Conservation (phyloP, 176 grass and related monocot species). For the Thalia dealbata region DNA sequence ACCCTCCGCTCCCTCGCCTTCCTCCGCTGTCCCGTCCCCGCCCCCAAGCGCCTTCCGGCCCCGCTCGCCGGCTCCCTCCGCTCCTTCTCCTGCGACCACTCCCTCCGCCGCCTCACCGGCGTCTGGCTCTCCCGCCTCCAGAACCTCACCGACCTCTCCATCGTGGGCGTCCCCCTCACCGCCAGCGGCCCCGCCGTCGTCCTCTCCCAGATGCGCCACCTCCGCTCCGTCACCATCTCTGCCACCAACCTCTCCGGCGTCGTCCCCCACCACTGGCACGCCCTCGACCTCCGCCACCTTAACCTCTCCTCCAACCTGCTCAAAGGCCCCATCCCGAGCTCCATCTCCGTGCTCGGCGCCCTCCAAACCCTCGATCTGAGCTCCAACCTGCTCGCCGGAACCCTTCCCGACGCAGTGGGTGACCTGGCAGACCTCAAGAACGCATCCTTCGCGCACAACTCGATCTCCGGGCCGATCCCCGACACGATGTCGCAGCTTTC, state of each 20-base stretch:
- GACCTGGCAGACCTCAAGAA: constrained; percentile 59
- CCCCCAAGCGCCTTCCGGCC: constrained; percentile 39
- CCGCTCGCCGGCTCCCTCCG: constrained; percentile 33
- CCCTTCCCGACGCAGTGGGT: constrained; percentile 53
- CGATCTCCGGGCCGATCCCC: constrained; percentile 58
- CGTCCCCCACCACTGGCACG: constrained; percentile 88
- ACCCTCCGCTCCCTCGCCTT: constrained; percentile 44
- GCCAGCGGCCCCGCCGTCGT: constrained; percentile 40
- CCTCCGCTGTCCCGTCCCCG: constrained; percentile 44
- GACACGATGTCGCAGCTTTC: constrained; percentile 54
- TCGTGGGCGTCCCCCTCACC: constrained; percentile 40
- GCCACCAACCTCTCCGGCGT: constrained; percentile 62
- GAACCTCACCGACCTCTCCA: constrained; percentile 66
- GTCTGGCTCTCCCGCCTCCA: constrained; percentile 69
- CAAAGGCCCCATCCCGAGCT: constrained; percentile 43
- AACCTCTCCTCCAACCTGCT: constrained; percentile 87
- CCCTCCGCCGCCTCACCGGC: constrained; percentile 49
- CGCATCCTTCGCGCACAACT: constrained; percentile 58
- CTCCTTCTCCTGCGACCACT: constrained; percentile 59
- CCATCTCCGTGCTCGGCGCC: constrained; percentile 49
- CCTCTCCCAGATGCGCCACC: constrained; percentile 63
- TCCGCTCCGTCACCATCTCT: constrained; percentile 47
- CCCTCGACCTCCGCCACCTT: constrained; percentile 59
- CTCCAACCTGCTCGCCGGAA: constrained; percentile 59
- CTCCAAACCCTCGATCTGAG: constrained; percentile 66